These are phyloP conservation scores for Clonostachys byssicola DNA, from an alignment of 2,329 filamentous ascomycete species.

Conservation along the genomic window DNA sequence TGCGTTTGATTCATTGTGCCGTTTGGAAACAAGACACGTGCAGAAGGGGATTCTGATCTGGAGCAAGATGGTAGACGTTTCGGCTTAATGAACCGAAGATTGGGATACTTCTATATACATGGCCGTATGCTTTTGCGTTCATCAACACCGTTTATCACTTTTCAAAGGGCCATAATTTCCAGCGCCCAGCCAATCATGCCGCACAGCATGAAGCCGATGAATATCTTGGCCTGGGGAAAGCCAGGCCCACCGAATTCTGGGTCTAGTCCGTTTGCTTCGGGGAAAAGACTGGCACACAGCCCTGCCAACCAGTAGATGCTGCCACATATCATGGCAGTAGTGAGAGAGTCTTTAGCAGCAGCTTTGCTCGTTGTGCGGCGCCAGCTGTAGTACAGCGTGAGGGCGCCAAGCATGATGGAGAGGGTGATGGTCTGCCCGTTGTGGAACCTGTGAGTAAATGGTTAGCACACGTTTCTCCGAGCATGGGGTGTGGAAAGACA, in stretches of 20 bases:
- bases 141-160: no score
- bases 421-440: slow-evolving; percentile 34
- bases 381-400: slow-evolving; percentile 34
- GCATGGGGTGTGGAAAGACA: no score
- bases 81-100: no score
- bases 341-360: slow-evolving; percentile 20
- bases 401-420: slow-evolving; percentile 28
- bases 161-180: no score
- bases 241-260: slow-evolving; percentile 36
- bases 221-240: slow-evolving; percentile 30
- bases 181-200: no score
- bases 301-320: slow-evolving; percentile 36
- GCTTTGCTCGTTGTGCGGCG: slow-evolving; percentile 9
- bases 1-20: no score
- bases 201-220: slow-evolving; percentile 14
- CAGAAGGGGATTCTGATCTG: no score
- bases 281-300: slow-evolving; percentile 26
- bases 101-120: no score
- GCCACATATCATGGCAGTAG: slow-evolving; percentile 25
- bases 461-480: no score
- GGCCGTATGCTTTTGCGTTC: no score
- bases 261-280: slow-evolving; percentile 31
- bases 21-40: no score
- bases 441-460: slow-evolving; percentile 24
- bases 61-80: no score